Evolutionary conservation across 164 flowering plant genomes (phyloP).

Genomic region (Echeveria elegans): DNA sequence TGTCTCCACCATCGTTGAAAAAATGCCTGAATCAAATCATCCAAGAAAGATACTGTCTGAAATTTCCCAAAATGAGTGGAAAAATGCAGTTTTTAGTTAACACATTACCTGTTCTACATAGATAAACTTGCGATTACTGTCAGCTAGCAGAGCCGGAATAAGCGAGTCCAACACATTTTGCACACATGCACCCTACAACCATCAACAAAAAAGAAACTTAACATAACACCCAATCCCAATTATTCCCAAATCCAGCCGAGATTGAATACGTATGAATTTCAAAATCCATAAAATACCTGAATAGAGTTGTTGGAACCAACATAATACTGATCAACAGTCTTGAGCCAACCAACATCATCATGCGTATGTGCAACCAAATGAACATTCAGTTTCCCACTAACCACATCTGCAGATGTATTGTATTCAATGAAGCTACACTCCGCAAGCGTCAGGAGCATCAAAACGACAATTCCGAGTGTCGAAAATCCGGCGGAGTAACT

Average conservation of each 20-base stretch:
- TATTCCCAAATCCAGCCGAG: not conserved
- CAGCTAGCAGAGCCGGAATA: slow-evolving; percentile 42
- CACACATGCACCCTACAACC: slow-evolving; percentile 58
- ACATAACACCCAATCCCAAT: not conserved
- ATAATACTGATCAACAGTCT: slow-evolving; percentile 10
- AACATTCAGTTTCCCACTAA: slow-evolving; percentile 6
- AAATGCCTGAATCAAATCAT: slow-evolving; percentile 31
- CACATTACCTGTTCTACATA: slow-evolving; percentile 41
- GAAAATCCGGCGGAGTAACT: not conserved
- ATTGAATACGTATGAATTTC: not conserved
- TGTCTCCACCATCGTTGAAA: slow-evolving; percentile 61
- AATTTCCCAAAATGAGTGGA: not conserved
- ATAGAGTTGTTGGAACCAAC: slow-evolving; percentile 11
- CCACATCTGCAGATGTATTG: not conserved
- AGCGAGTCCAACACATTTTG: slow-evolving; percentile 56
- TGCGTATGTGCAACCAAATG: slow-evolving; percentile 9
- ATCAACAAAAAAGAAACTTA: not conserved
- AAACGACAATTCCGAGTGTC: not conserved
- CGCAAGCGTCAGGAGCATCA: not conserved
- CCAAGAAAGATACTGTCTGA: not conserved
- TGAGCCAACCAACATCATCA: slow-evolving; percentile 10
- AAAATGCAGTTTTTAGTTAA: not conserved
- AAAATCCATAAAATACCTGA: not conserved
- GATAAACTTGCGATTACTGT: slow-evolving; percentile 50
- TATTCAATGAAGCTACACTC: not conserved